Evolutionary conservation across 192 early-diverging fungal genomes (phyloP), one percentile per base, ranked within the genome.

Genomic region (Bifiguratus adelaidae): DNA sequence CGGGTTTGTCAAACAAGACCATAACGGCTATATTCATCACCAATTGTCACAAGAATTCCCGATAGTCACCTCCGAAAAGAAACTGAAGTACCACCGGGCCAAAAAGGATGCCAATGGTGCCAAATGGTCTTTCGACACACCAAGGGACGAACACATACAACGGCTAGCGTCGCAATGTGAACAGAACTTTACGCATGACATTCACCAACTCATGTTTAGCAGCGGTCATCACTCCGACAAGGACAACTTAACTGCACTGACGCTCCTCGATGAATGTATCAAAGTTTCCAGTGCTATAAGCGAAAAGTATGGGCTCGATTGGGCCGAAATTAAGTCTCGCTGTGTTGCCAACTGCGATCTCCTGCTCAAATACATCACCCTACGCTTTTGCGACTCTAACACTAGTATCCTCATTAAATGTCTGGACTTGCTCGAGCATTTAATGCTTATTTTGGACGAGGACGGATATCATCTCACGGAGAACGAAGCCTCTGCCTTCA

Each of bases 301-400:
- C 50, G 28, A 42, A 45, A 53, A 61, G 50, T 58, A 61, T 52
- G 41, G 55, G 44, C 3, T 65, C 15, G 37, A 60, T 16, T 57
- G 30, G 24, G 64, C 70, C 12, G 82, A 86, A 19, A 60, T 86
- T 56, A 70, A 61, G 15, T 46, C 44, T 9, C 72, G 86, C 13
- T 85, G 67, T 42, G 49, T 89, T 7, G 76, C 78, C n/a, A 80
- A 82, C 61, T 60, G 76, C 1, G 91, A 94, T 50, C 49, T 94
- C 7, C 52, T 92, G 30, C 69, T 94, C 28, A 92, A 91, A 47
- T 94, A 92, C 52, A 48, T 88, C 30, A 91, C 88, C 19, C 64
- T 94, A 15, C 79, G 91, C 11, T 88, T 94, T 69, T 88, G 85
- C 61, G 91, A 94, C 46, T 91, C 88, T n/a, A 88, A 83, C 41